These are phyloP conservation scores for Mortierella alpina DNA, from an alignment of 192 early-diverging fungal species.

Conservation along the genomic window DNA sequence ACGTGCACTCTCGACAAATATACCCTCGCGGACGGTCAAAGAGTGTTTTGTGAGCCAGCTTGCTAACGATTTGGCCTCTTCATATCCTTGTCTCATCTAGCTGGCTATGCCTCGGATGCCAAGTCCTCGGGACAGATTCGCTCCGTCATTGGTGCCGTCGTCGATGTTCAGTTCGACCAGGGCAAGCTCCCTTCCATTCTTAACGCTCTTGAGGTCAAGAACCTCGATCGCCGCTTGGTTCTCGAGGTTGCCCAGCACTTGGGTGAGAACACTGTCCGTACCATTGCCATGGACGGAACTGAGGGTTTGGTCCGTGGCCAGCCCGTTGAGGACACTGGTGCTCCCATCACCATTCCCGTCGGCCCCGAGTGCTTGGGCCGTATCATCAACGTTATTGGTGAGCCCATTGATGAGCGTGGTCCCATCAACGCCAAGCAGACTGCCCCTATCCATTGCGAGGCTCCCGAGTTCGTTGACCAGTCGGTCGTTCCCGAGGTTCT, in stretches of 20 bases:
- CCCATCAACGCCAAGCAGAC: conserved; percentile 92
- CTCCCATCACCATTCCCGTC: conserved; percentile 92
- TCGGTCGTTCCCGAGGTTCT: conserved; percentile 94
- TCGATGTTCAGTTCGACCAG: conserved; percentile 95
- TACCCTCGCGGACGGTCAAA: too few relatives aligned
- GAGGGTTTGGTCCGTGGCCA: conserved; percentile 97
- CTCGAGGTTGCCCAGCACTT: conserved; percentile 96
- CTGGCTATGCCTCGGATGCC: conserved; percentile 51
- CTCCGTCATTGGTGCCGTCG: conserved; percentile 96
- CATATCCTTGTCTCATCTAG: conserved; percentile 8
- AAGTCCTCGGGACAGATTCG: conserved; percentile 52
- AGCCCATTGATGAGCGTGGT: conserved; percentile 98
- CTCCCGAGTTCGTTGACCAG: conserved; percentile 96
- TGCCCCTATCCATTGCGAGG: conserved; percentile 89
- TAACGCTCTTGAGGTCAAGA: conserved; percentile 73
- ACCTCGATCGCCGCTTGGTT: conserved; percentile 83
- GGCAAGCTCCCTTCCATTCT: conserved; percentile 91
- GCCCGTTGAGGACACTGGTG: conserved; percentile 91
- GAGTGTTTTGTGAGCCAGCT: too few relatives aligned
- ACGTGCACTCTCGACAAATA: too few relatives aligned
- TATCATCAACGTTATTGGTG: conserved; percentile 99
- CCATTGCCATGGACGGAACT: conserved; percentile 99
- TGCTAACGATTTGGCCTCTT: background rate
- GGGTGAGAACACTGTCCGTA: conserved; percentile 98
- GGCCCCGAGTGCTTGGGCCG: conserved; percentile 95